Evolutionary conservation across 805 yeast genomes (phyloP).

Genomic region (Saccharomyces eubayanus): DNA sequence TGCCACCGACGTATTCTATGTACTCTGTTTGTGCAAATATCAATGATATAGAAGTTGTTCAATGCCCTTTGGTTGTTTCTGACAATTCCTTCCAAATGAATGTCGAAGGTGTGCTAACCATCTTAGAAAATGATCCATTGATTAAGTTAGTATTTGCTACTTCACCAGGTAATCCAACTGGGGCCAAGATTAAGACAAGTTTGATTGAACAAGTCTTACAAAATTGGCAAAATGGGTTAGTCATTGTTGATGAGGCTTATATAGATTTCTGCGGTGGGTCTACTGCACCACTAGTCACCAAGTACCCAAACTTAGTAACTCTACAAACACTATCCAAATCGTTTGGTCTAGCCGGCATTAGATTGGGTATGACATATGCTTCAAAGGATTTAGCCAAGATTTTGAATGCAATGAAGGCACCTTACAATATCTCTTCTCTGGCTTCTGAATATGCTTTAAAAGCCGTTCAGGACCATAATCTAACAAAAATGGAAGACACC

Average conservation of each 20-base stretch:
- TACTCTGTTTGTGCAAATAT: conserved; percentile 84
- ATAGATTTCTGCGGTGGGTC: conserved; percentile 81
- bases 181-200: conserved; percentile 44
- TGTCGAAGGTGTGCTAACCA: conserved; percentile 43
- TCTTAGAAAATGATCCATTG: conserved; percentile 44
- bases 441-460: conserved; percentile 69
- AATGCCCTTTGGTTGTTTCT: conserved; percentile 54
- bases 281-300: conserved; percentile 66
- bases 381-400: conserved; percentile 51
- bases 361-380: conserved; percentile 77
- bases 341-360: conserved; percentile 91
- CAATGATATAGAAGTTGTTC: conserved; percentile 73
- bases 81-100: conserved; percentile 59
- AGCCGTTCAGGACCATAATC: conserved; percentile 55
- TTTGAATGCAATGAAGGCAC: conserved; percentile 88
- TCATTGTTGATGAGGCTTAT: conserved; percentile 92
- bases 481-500: conserved; percentile 48
- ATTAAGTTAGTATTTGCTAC: conserved; percentile 79
- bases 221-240: conserved; percentile 60
- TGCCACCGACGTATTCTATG: conserved; percentile 98
- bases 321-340: conserved; percentile 90
- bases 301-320: conserved; percentile 75
- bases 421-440: conserved; percentile 82
- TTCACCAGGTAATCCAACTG: conserved; percentile 97
- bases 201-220: conserved; percentile 43